Evolutionary conservation across 352 stramenopile species (phyloP).

Genomic region (Phytopythium litorale): DNA sequence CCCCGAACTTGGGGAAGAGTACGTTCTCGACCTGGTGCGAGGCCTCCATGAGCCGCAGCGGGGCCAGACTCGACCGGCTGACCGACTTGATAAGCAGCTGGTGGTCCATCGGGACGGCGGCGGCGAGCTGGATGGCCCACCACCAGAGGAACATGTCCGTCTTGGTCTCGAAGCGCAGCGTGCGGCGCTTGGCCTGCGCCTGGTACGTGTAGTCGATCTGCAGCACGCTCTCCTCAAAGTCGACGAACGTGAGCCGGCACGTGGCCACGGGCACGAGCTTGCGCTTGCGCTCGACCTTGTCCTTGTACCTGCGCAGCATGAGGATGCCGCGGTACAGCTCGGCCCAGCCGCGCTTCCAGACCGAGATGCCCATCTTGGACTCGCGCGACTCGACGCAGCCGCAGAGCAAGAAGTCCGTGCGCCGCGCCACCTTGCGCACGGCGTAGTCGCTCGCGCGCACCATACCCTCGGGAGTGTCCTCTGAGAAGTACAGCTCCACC

Average conservation of each 20-base stretch:
- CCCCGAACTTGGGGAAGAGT: slow-evolving; percentile 44
- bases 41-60: slow-evolving; percentile 48
- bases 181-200: slow-evolving; percentile 28
- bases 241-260: slow-evolving; percentile 41
- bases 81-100: slow-evolving; percentile 48
- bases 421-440: slow-evolving; percentile 40
- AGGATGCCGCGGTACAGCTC: slow-evolving; percentile 71
- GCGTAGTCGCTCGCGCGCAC: slow-evolving; percentile 36
- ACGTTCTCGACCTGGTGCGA: slow-evolving; percentile 56
- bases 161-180: slow-evolving; percentile 48
- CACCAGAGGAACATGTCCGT: slow-evolving; percentile 74
- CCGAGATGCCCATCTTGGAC: slow-evolving; percentile 36
- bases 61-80: slow-evolving; percentile 32
- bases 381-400: slow-evolving; percentile 42
- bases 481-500: slow-evolving; percentile 61
- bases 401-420: slow-evolving; percentile 50
- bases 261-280: slow-evolving; percentile 45
- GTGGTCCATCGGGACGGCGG: slow-evolving; percentile 36
- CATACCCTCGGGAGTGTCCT: slow-evolving; percentile 32
- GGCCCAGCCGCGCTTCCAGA: slow-evolving; percentile 54
- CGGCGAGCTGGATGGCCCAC: slow-evolving; percentile 66
- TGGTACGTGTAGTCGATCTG: slow-evolving; percentile 65
- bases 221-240: slow-evolving; percentile 45
- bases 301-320: slow-evolving; percentile 50
- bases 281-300: slow-evolving; percentile 55